These are phyloP conservation scores for Suillus cothurnatus DNA, from an alignment of 768 basidiomycete genomes.

Conservation along the genomic window DNA sequence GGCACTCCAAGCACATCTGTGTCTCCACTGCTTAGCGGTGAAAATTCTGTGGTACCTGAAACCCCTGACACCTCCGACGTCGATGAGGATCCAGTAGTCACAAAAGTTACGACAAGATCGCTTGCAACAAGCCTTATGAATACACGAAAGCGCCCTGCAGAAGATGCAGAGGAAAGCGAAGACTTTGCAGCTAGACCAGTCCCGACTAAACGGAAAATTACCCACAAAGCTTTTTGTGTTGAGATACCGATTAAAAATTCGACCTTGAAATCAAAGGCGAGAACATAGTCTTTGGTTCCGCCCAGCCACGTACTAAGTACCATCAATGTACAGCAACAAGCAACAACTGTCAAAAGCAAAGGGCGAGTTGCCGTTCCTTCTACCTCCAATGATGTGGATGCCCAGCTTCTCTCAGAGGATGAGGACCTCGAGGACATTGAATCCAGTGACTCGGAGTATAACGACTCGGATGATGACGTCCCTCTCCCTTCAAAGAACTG, in stretches of 20 bases:
- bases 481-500: neutral
- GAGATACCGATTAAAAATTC: constrained; percentile 10
- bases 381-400: constrained; percentile 33
- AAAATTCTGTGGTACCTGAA: constrained; percentile 45
- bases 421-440: constrained; percentile 52
- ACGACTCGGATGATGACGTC: constrained; percentile 33
- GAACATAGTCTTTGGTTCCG: constrained; percentile 11
- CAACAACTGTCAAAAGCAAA: constrained; percentile 27
- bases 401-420: constrained; percentile 34
- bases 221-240: constrained; percentile 29
- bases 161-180: constrained; percentile 31
- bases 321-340: constrained; percentile 11
- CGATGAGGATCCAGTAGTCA: constrained; percentile 14
- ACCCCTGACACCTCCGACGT: constrained; percentile 57
- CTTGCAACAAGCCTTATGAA: constrained; percentile 14
- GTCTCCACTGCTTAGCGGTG: constrained; percentile 55
- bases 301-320: constrained; percentile 19
- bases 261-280: constrained; percentile 27
- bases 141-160: constrained; percentile 36
- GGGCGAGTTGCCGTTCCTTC: constrained; percentile 27
- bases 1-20: constrained; percentile 42
- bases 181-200: constrained; percentile 17
- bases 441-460: constrained; percentile 61
- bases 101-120: constrained; percentile 7
- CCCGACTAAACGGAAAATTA: constrained; percentile 36